These are phyloP conservation scores for Boletus sensibilis DNA, from an alignment of 768 basidiomycete species.

Conservation along the genomic window DNA sequence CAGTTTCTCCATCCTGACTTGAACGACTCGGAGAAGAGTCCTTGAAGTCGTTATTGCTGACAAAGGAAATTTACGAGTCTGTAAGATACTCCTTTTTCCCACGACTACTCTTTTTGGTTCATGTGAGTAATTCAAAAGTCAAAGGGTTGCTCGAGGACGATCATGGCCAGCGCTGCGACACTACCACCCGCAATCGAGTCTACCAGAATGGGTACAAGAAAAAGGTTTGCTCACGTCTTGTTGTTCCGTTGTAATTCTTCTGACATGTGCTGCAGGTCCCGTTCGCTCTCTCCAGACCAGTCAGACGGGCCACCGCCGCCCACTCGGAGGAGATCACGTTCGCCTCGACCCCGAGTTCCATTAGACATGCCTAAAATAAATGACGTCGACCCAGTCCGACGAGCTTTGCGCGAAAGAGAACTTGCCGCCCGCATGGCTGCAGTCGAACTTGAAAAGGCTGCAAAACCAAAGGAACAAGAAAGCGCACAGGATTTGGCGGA, in stretches of 20 bases:
- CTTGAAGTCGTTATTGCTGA: too few species aligned
- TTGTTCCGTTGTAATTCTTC: neutral
- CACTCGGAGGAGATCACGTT: constrained; percentile 43
- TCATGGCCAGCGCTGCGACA: constrained; percentile 40
- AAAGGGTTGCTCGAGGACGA: neutral
- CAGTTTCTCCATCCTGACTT: constrained; percentile 45
- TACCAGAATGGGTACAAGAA: constrained; percentile 44
- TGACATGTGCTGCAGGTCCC: constrained; percentile 40
- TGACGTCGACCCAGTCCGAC: constrained; percentile 77
- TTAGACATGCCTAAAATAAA: constrained; percentile 49
- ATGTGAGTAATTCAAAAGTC: too few species aligned
- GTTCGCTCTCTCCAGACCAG: constrained; percentile 42
- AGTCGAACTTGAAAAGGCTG: constrained; percentile 60
- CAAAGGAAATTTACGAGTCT: too few species aligned
- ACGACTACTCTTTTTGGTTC: constrained; percentile 14
- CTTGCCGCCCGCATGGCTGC: constrained; percentile 69
- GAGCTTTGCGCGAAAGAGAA: constrained; percentile 76
- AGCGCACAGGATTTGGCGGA: constrained; percentile 52
- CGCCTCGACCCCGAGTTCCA: constrained; percentile 32
- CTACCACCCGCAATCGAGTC: constrained; percentile 21
- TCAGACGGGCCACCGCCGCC: constrained; percentile 39
- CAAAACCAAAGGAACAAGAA: constrained; percentile 51
- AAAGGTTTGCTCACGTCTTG: constrained; percentile 30
- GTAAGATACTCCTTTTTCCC: constrained; percentile 9
- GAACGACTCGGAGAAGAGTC: neutral